Percentiles rank a stretch among this genome's conserved stretches.
phyloP scores from a whole-genome alignment of 306 rosid genomes.

The Cicer arietinum region DNA sequence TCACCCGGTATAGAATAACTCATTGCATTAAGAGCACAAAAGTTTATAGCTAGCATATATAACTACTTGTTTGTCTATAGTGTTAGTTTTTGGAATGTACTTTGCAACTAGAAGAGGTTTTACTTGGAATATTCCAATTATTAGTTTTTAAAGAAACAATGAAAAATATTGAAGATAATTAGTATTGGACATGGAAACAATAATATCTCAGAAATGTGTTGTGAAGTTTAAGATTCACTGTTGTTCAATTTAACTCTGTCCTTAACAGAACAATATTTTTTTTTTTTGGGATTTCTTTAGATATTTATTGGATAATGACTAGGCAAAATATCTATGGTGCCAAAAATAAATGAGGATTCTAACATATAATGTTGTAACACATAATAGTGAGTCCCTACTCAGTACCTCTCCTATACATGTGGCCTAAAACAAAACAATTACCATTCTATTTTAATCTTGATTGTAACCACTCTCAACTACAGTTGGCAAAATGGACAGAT shows the following conservation, averaged over 20 bases:
- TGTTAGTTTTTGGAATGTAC: constrained; percentile 25
- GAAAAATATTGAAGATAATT: background rate
- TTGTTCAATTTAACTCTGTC: constrained; percentile 18
- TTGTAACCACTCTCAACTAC: too few relatives aligned
- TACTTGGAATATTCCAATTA: constrained; percentile 16
- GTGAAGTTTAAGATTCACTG: constrained; percentile 30
- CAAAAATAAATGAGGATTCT: constrained; percentile 33
- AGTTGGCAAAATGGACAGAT: too few relatives aligned
- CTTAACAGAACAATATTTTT: constrained; percentile 11
- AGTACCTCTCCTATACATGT: too few relatives aligned
- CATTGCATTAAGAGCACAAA: background rate
- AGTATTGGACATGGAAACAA: constrained; percentile 5
- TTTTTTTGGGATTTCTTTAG: constrained; percentile 27
- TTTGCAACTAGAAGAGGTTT: background rate
- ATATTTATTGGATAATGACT: constrained; percentile 41
- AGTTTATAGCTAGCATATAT: constrained; percentile 5
- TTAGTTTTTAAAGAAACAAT: background rate
- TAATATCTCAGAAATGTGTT: constrained; percentile 9
- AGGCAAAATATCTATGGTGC: constrained; percentile 37
- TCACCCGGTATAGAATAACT: constrained; percentile 25
- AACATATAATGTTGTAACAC: too few relatives aligned
- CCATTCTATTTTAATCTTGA: too few relatives aligned
- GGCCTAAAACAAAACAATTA: too few relatives aligned
- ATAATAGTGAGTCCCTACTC: too few relatives aligned
- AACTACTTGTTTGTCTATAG: background rate